Conservation (phyloP, 1,284 basidiomycete species). For the Sphaerobolus stellatus region DNA sequence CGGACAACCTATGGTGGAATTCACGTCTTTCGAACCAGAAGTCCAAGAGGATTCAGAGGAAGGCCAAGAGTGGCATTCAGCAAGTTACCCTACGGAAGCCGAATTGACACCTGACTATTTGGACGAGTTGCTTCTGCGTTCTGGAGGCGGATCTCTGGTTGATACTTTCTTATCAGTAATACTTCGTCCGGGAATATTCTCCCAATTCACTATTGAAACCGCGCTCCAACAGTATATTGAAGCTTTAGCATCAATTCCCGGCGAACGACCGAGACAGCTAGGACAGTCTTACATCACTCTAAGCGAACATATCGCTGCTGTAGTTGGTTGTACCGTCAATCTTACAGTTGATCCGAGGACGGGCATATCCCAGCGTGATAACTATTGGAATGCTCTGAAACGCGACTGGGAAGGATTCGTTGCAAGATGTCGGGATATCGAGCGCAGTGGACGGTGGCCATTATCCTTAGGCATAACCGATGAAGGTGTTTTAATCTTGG, state of each 20-base stretch:
- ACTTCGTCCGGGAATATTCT: slow-evolving; percentile 86
- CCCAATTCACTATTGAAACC: slow-evolving; percentile 71
- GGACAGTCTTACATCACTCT: slow-evolving; percentile 61
- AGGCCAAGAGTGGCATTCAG: slow-evolving; percentile 49
- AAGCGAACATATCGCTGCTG: slow-evolving; percentile 74
- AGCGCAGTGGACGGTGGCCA: slow-evolving; percentile 83
- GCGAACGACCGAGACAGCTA: slow-evolving; percentile 54
- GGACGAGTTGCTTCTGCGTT: slow-evolving; percentile 73
- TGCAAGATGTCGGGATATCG: slow-evolving; percentile 82
- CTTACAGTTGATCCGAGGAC: slow-evolving; percentile 74
- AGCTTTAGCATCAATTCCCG: slow-evolving; percentile 65
- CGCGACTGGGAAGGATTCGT: slow-evolving; percentile 93
- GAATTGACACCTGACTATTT: slow-evolving; percentile 83
- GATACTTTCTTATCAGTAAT: slow-evolving; percentile 80
- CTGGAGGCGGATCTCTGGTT: slow-evolving; percentile 60
- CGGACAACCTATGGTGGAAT: slow-evolving; percentile 70
- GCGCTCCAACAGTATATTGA: slow-evolving; percentile 82
- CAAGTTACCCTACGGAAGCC: slow-evolving; percentile 60
- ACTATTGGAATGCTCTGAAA: slow-evolving; percentile 82
- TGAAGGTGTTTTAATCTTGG: slow-evolving; percentile 58
- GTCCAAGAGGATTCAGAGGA: slow-evolving; percentile 31
- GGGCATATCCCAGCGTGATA: slow-evolving; percentile 73
- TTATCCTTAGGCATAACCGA: slow-evolving; percentile 61
- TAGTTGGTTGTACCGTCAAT: slow-evolving; percentile 84
- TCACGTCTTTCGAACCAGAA: slow-evolving; percentile 44